Conservation (phyloP, 2,329 filamentous ascomycete species). For the Xenoacremonium recifei region DNA sequence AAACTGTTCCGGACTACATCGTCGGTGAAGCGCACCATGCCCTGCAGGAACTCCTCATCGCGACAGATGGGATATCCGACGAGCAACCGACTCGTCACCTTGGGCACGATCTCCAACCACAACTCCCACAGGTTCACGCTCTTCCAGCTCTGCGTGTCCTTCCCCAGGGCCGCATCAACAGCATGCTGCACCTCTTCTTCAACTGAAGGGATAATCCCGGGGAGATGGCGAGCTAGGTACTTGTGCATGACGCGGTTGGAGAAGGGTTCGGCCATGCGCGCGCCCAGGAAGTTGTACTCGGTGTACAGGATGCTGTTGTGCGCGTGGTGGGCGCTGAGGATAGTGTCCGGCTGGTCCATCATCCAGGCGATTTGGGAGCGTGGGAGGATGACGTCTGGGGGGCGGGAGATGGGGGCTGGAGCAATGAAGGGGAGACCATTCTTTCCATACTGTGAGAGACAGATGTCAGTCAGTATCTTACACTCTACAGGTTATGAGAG, state of each 20-base stretch:
- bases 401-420: slow-evolving; percentile 38
- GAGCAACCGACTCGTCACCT: slow-evolving; percentile 43
- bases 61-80: slow-evolving; percentile 38
- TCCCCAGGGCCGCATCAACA: slow-evolving; percentile 33
- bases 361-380: slow-evolving; percentile 44
- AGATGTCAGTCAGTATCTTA: too few relatives aligned
- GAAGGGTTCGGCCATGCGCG: slow-evolving; percentile 34
- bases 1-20: slow-evolving; percentile 45
- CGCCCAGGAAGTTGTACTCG: slow-evolving; percentile 43
- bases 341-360: slow-evolving; percentile 44
- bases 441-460: slow-evolving; percentile 43
- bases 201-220: slow-evolving; percentile 37
- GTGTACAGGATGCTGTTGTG: slow-evolving; percentile 38
- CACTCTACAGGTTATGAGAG: neutral
- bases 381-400: slow-evolving; percentile 45
- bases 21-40: slow-evolving; percentile 49
- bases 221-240: slow-evolving; percentile 40
- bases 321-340: slow-evolving; percentile 40
- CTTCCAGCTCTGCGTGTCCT: slow-evolving; percentile 34
- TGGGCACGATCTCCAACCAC: slow-evolving; percentile 41
- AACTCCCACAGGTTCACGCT: slow-evolving; percentile 44
- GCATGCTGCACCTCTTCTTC: slow-evolving; percentile 39
- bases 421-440: slow-evolving; percentile 40
- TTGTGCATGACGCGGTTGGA: slow-evolving; percentile 43
- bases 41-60: slow-evolving; percentile 44